Evolutionary conservation across 2,329 filamentous ascomycete genomes (phyloP), one percentile per base, ranked within the genome.

Genomic region (Penicillium freii): DNA sequence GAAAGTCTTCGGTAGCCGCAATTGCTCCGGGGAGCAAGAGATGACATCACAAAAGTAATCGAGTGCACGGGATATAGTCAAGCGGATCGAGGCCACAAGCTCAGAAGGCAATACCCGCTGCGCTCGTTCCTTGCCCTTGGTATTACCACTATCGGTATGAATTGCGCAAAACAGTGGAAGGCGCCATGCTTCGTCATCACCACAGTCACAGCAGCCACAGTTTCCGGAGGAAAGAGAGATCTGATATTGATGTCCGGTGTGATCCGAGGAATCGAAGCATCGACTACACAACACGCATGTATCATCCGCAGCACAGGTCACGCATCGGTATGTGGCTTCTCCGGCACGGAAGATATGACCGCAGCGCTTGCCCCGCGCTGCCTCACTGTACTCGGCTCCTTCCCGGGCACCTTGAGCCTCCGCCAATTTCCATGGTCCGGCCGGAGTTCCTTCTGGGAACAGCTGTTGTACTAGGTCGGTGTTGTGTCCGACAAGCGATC

Each of bases 1-100:
- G 62, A 87, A 84, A 0, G 91, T 90, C 78, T 97, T 99, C 9
- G 87, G 81, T 59, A 96, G 81, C 40, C 94, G 87, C 48, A 99
- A 81, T 75, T 99, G 93, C 76, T 99, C 95, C 0, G 95, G 95
- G 1, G 93, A 95, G 76, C 95, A 99, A 2, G 94, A 97, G 62
- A 97, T 92, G 60, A 99, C 92, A 78, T 99, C 94, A 77, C 93
- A 97, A 62, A 99, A 87, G 72, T 96, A 99, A 77, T 99, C 94
- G 61, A 97, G 84, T 11, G 87, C 88, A 58, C 91, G 84, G 2
- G 90, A 86, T 62, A 99, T 87, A 0, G 94, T 97, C 82, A 90
- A 91, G 54, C 87, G 85, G 60, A 97, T 91, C 67, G 86, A 89
- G 57, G 87, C 80, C 33, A 89, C 78, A 51, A 97, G 81, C 42